Percentiles rank a stretch among this genome's conserved stretches.
These are phyloP conservation scores for Purpureocillium lavendulum DNA, from an alignment of 2,329 filamentous ascomycete species.

Conservation along the genomic window DNA sequence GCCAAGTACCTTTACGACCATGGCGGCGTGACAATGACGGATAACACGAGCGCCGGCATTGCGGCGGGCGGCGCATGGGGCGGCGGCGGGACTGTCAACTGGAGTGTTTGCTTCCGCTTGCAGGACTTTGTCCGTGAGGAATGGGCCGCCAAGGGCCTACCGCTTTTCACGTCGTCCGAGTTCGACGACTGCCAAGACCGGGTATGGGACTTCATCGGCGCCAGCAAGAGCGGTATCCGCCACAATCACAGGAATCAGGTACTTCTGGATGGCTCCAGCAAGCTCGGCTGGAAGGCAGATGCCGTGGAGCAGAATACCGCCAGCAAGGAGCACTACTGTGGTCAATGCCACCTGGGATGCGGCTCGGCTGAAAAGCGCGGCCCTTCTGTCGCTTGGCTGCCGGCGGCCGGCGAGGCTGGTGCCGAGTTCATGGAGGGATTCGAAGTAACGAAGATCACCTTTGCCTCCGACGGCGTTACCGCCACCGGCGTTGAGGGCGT, in stretches of 20 bases:
- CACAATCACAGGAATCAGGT: constrained; percentile 67
- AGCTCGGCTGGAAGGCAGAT: constrained; percentile 63
- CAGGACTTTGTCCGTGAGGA: constrained; percentile 71
- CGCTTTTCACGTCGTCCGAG: constrained; percentile 63
- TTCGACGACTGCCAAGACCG: constrained; percentile 75
- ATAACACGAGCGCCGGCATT: constrained; percentile 51
- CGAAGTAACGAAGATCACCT: constrained; percentile 60
- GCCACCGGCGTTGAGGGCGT: constrained; percentile 65
- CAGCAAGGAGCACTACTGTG: constrained; percentile 65
- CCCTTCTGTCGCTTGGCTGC: constrained; percentile 67
- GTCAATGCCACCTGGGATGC: constrained; percentile 53
- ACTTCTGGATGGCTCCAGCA: constrained; percentile 66
- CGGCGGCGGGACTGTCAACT: constrained; percentile 83
- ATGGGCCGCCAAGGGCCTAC: constrained; percentile 64
- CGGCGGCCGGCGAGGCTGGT: constrained; percentile 68
- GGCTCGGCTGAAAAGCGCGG: constrained; percentile 69
- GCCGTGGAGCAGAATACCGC: constrained; percentile 74
- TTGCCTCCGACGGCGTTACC: constrained; percentile 47
- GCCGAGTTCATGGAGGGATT: constrained; percentile 82
- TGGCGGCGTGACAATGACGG: constrained; percentile 46
- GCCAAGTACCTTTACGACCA: constrained; percentile 61
- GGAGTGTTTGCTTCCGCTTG: constrained; percentile 59
- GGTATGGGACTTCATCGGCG: constrained; percentile 73
- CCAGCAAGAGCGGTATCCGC: constrained; percentile 52
- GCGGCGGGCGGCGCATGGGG: constrained; percentile 70